Evolutionary conservation across 768 basidiomycete genomes (phyloP).

Genomic region (Tricholoma bakamatsutake): DNA sequence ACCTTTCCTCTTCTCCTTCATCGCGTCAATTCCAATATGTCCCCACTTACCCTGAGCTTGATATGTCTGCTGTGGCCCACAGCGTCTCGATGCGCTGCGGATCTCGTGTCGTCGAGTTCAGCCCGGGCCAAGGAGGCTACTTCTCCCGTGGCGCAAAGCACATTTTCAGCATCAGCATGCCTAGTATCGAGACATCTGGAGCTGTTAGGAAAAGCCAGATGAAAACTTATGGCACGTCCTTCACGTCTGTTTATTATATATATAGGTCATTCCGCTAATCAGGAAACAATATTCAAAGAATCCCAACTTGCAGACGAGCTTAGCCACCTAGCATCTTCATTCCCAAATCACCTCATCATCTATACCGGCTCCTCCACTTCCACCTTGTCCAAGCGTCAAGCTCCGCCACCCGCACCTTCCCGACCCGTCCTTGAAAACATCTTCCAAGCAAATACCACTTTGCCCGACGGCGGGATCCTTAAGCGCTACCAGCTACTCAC

Average conservation of each 20-base stretch:
- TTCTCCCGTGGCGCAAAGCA: slow-evolving; percentile 41
- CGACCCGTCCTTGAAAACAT: slow-evolving; percentile 10
- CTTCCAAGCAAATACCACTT: slow-evolving; percentile 27
- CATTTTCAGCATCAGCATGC: slow-evolving; percentile 53
- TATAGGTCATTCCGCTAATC: slow-evolving; percentile 3
- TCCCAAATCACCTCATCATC: slow-evolving; percentile 62
- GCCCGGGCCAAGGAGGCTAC: slow-evolving; percentile 29
- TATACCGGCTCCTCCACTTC: slow-evolving; percentile 49
- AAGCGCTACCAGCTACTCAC: slow-evolving; percentile 74
- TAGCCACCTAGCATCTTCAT: slow-evolving; percentile 36
- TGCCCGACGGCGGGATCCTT: slow-evolving; percentile 54
- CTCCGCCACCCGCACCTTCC: slow-evolving; percentile 14
- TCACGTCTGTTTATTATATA: background rate
- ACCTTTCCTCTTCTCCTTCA: slow-evolving; percentile 45
- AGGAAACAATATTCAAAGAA: slow-evolving; percentile 27
- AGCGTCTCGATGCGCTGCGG: slow-evolving; percentile 48
- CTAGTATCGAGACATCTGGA: slow-evolving; percentile 37
- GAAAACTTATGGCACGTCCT: slow-evolving; percentile 48
- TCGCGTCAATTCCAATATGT: slow-evolving; percentile 62
- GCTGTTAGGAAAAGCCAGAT: slow-evolving; percentile 42
- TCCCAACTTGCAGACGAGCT: slow-evolving; percentile 43
- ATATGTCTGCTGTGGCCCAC: slow-evolving; percentile 32
- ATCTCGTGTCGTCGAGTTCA: slow-evolving; percentile 39
- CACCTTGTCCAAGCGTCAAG: slow-evolving; percentile 19
- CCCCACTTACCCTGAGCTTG: slow-evolving; percentile 22